Evolutionary conservation across 2,329 filamentous ascomycete species (phyloP), one percentile per base, ranked within the genome.

Genomic region (Penicillium sp.): DNA sequence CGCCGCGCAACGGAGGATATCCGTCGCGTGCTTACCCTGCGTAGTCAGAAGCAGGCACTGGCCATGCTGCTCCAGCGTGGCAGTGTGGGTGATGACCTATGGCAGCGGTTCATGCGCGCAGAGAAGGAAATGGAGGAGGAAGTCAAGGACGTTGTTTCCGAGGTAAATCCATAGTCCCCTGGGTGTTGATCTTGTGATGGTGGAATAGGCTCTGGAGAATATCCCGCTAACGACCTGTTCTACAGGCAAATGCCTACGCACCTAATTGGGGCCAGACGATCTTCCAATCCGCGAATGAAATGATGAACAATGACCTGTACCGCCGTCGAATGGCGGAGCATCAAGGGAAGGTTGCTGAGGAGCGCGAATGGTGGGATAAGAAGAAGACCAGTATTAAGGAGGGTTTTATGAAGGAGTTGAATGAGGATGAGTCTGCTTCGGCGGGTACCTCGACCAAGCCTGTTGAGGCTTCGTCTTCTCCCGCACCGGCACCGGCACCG

Each of bases 91-190:
- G 92, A 98, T 62, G 92, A 98, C 64, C 68, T 98, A 52, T 95
- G 88, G 84, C 86, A 95, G 71, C 76, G 90, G 26, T 95, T 96
- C 65, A 68, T 82, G 66, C 77, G 87, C 34, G 92, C 90, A 0
- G 92, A 98, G 76, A 89, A 93, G 71, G 92, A 98, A 68, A 93
- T 96, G 73, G 89, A 98, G 69, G 86, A 88, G 51, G 92, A 98
- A 68, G 74, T 98, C 45, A 79, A 86, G 55, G 92, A 98, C 66
- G 90, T 96, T 15, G 88, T 96, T 22, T 78, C 81, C 54, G 90
- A 96, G 80, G 88, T 93, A 65, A n/a, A n/a, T n/a, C n/a, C n/a
- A n/a, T n/a, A n/a, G n/a, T n/a, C n/a, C n/a, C n/a, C n/a, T n/a
- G n/a, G n/a, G n/a, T n/a, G n/a, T n/a, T n/a, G n/a, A n/a, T n/a